phyloP scores from a whole-genome alignment of 305 asterid genomes.

The Fraxinus sp. region DNA sequence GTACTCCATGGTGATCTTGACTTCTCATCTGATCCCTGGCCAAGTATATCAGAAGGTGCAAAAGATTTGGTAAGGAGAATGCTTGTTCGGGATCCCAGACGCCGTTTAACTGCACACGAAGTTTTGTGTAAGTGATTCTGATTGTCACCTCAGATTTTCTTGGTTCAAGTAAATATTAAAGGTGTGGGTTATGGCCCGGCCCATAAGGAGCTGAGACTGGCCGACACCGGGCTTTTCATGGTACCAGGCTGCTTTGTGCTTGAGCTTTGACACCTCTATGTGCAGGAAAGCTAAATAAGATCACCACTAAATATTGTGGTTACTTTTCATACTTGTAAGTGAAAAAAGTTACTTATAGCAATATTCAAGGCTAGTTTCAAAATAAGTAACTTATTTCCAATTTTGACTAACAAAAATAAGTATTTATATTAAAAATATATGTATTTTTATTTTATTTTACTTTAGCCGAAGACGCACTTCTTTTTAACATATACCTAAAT shows the following conservation, averaged over 20 bases:
- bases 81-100: conserved; percentile 64
- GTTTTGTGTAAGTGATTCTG: conserved; percentile 53
- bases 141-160: neutral
- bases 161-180: neutral
- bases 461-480: neutral
- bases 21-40: conserved; percentile 73
- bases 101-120: conserved; percentile 67
- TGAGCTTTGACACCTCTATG: neutral
- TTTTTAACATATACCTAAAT: neutral
- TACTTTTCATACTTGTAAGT: neutral
- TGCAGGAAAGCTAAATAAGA: neutral
- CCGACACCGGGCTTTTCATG: neutral
- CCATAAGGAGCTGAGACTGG: neutral
- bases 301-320: neutral
- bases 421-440: neutral
- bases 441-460: neutral
- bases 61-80: conserved; percentile 65
- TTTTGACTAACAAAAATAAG: neutral
- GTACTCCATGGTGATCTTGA: conserved; percentile 72
- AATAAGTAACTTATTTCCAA: neutral
- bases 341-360: neutral
- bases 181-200: neutral
- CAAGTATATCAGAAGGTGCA: conserved; percentile 63
- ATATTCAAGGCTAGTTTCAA: neutral
- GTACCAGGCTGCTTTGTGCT: neutral